A percentile compares a stretch with the other conserved stretches of the same genome.
These are phyloP conservation scores for Daldinia grandis DNA, from an alignment of 495 filamentous ascomycete genomes.

Conservation along the genomic window DNA sequence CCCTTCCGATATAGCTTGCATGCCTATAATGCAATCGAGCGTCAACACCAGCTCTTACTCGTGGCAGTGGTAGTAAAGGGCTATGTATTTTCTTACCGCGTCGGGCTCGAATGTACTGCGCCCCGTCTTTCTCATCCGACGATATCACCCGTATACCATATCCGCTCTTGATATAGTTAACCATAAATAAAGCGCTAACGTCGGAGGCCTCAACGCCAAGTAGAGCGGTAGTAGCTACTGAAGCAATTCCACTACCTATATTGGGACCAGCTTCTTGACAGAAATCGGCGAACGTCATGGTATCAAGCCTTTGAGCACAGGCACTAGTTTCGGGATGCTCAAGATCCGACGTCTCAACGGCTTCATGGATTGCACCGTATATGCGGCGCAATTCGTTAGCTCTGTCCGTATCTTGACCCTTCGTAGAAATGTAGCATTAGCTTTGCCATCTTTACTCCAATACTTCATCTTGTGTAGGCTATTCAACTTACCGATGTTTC, in stretches of 20 bases:
- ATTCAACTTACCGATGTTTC: slow-evolving; percentile 41
- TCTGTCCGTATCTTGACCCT: background rate
- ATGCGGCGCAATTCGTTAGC: slow-evolving; percentile 9
- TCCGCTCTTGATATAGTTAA: slow-evolving; percentile 59
- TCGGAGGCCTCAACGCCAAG: slow-evolving; percentile 52
- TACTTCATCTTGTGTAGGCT: background rate
- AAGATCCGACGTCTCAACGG: slow-evolving; percentile 27
- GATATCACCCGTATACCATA: slow-evolving; percentile 54
- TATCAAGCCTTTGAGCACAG: slow-evolving; percentile 45
- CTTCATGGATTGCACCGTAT: slow-evolving; percentile 22
- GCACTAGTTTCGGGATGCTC: slow-evolving; percentile 30
- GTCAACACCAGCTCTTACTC: background rate
- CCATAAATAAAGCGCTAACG: slow-evolving; percentile 56
- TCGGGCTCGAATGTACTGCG: slow-evolving; percentile 52
- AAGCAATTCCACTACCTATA: slow-evolving; percentile 37
- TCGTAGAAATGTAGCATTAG: background rate
- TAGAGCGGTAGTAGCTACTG: slow-evolving; percentile 51
- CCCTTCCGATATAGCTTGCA: slow-evolving; percentile 45
- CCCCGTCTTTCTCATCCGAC: slow-evolving; percentile 54
- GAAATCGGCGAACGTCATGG: slow-evolving; percentile 37
- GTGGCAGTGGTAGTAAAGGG: background rate
- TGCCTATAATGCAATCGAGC: slow-evolving; percentile 36
- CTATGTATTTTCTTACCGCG: slow-evolving; percentile 11
- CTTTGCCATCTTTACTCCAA: background rate
- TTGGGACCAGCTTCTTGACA: slow-evolving; percentile 21